Conservation (phyloP, 805 yeast species). For the Lachancea quebecensis region DNA sequence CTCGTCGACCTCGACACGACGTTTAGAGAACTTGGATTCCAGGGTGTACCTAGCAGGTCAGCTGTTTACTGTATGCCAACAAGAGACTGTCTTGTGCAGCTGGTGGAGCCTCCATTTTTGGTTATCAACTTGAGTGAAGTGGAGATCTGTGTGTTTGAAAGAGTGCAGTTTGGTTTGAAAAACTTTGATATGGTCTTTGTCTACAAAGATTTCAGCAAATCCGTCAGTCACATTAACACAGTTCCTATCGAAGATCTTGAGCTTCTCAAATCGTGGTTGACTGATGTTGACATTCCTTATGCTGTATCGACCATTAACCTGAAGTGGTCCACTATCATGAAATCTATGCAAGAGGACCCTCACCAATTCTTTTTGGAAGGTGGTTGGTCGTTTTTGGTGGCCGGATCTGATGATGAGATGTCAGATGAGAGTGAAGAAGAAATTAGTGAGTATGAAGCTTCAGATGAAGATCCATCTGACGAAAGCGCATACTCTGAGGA, state of each 20-base stretch:
- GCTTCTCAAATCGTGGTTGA: conserved; percentile 91
- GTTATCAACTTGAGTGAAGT: conserved; percentile 88
- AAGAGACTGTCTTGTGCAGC: conserved; percentile 90
- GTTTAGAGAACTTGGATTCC: conserved; percentile 92
- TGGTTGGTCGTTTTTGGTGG: conserved; percentile 92
- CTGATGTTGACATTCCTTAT: conserved; percentile 94
- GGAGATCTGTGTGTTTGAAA: conserved; percentile 90
- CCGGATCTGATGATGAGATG: conserved; percentile 73
- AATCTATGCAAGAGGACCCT: conserved; percentile 85
- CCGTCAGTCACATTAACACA: conserved; percentile 89
- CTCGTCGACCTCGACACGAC: conserved; percentile 86
- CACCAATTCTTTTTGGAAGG: conserved; percentile 90
- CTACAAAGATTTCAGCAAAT: conserved; percentile 79
- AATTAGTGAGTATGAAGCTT: conserved; percentile 39
- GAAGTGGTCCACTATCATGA: conserved; percentile 95
- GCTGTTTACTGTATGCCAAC: conserved; percentile 95
- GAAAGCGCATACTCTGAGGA: conserved; percentile 36
- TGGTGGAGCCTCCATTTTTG: conserved; percentile 90
- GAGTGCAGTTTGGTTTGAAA: conserved; percentile 94
- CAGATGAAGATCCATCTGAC: conserved; percentile 39
- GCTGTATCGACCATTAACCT: conserved; percentile 93
- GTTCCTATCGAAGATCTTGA: conserved; percentile 90
- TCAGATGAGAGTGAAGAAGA: conserved; percentile 69
- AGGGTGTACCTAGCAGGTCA: conserved; percentile 94
- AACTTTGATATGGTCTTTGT: conserved; percentile 97